Percentiles rank a stretch among this genome's conserved stretches.
These are phyloP conservation scores for Phytophthora citrophthora DNA, from an alignment of 352 stramenopile species.

Conservation along the genomic window DNA sequence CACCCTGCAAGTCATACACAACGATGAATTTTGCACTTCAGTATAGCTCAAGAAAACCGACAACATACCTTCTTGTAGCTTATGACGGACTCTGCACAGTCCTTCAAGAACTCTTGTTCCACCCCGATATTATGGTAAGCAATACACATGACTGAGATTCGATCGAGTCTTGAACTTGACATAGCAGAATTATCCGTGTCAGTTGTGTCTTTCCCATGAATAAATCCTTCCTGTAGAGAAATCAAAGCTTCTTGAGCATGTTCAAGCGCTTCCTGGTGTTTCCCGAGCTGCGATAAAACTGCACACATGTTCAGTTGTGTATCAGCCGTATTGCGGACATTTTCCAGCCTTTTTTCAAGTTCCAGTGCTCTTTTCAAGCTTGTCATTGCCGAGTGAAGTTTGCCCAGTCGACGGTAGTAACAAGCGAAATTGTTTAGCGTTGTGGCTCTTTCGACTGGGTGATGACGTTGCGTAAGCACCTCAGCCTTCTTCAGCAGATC, in stretches of 20 bases:
- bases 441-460: constrained; percentile 76
- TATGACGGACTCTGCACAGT: constrained; percentile 81
- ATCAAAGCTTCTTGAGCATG: constrained; percentile 90
- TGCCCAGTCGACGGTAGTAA: constrained; percentile 90
- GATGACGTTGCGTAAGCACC: constrained; percentile 88
- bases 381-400: constrained; percentile 91
- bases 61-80: constrained; percentile 86
- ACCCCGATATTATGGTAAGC: constrained; percentile 96
- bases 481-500: constrained; percentile 95
- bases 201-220: constrained; percentile 31
- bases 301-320: constrained; percentile 95
- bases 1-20: constrained; percentile 44
- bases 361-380: constrained; percentile 91
- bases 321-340: constrained; percentile 87
- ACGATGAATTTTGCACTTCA: too few species aligned
- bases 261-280: constrained; percentile 85
- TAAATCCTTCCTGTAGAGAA: constrained; percentile 91
- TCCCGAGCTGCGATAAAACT: constrained; percentile 89
- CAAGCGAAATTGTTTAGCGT: constrained; percentile 96
- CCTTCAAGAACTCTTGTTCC: constrained; percentile 94
- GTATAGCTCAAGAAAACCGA: too few species aligned
- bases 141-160: constrained; percentile 93
- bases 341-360: constrained; percentile 80
- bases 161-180: constrained; percentile 51
- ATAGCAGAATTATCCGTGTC: constrained; percentile 8